Base-by-base conservation (phyloP, 345 rosid species). In the Barbarea vulgaris region DNA sequence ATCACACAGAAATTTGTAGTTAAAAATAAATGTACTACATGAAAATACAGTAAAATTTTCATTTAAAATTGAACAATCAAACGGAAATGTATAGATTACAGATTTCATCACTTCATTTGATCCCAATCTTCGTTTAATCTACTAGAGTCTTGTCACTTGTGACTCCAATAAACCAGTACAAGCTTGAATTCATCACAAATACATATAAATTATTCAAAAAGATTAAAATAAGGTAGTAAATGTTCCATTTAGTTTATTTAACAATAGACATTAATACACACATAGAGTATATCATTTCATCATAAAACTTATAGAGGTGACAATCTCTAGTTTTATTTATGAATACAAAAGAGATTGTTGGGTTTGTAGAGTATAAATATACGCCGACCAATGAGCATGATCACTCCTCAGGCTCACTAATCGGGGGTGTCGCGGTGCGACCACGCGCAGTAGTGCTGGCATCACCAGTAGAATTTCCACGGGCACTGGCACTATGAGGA, bases 301-400 rank as follows among this genome's bases (percentile, higher is more conserved):
- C 59, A 58, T 58, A 58, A 46, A 61, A n/a, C n/a, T 37, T 0
- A 37, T 48, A 72, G 28, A 60, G 10, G 2, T 24, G 39, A 48
- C 68, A 72, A 61, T 72, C 68, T 60, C 60, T n/a, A 2, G 76
- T 61, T 50, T 61, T 61, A 72, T 61, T 72, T 61, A 72, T 71
- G 59, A 62, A 36, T 19, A 52, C 53, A 60, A 36, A 5, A 48
- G 59, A 72, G 68, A 72, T 72, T 72, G 39, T 48, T 48, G 41
- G 10, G 17, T 72, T 11, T 60, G 27, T 36, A 25, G 18, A 24
- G 14, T 10, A 47, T 27, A 10, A 17, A 46, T 44, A 28, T 27
- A 41, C 17, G n/a, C 13, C 2, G 12, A 46, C 9, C 27, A 22
- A 21, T 41, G 30, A 54, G n/a, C 22, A 18, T 21, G 46, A 58